A percentile compares a stretch with the other conserved stretches of the same genome.
Conservation (phyloP, 164 flowering plant species). For the Vitis rotundifolia region DNA sequence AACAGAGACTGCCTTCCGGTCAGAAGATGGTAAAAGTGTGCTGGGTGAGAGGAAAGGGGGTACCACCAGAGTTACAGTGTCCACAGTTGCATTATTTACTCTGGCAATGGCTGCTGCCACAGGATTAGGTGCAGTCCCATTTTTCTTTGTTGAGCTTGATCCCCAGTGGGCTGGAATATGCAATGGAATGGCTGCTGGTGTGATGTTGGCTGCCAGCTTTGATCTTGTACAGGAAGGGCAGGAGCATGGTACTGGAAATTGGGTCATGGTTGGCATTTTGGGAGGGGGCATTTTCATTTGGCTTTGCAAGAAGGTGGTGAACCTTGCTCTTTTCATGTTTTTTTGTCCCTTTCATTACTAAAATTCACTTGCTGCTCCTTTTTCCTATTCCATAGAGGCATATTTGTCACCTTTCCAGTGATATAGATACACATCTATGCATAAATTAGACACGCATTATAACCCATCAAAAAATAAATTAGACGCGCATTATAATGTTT, state of each 20-base stretch:
- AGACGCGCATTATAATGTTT: too few relatives aligned
- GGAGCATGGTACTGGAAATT: slow-evolving; percentile 79
- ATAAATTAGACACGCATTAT: too few relatives aligned
- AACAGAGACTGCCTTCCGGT: slow-evolving; percentile 34
- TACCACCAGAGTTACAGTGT: slow-evolving; percentile 64
- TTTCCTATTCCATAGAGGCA: too few relatives aligned
- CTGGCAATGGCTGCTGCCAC: slow-evolving; percentile 98
- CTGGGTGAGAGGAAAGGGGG: slow-evolving; percentile 40
- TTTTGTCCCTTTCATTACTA: slow-evolving; percentile 1
- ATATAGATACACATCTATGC: too few relatives aligned
- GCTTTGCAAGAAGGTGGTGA: slow-evolving; percentile 88
- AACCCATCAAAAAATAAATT: too few relatives aligned
- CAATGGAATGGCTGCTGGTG: slow-evolving; percentile 99
- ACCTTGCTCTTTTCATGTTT: neutral
- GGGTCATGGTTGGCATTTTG: slow-evolving; percentile 90
- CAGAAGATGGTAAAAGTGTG: slow-evolving; percentile 21
- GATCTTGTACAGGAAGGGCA: slow-evolving; percentile 98
- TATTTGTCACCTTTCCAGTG: too few relatives aligned
- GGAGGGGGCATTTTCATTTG: slow-evolving; percentile 87
- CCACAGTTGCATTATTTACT: slow-evolving; percentile 83
- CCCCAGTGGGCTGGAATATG: slow-evolving; percentile 97
- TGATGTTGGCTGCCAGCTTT: slow-evolving; percentile 99
- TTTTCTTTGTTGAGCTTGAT: slow-evolving; percentile 96
- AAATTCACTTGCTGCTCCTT: neutral
- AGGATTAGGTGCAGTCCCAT: slow-evolving; percentile 95